Evolutionary conservation across 2,329 filamentous ascomycete genomes (phyloP), one percentile per base, ranked within the genome.

Genomic region (Ilyonectria robusta): DNA sequence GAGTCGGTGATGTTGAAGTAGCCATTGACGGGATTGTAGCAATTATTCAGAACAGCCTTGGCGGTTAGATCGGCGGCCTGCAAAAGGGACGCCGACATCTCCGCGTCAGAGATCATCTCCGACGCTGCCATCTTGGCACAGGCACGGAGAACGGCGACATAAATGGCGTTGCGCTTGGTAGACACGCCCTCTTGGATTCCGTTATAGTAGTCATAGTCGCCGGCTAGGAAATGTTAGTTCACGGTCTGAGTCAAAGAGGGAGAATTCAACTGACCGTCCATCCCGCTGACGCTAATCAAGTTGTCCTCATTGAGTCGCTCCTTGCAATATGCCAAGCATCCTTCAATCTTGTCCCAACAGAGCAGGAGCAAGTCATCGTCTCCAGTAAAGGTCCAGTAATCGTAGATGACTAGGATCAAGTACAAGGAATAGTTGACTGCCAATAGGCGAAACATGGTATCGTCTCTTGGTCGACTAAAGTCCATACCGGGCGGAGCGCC

Each of bases 1-100:
- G 46, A 37, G n/a, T 56, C 50, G 19, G 51, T 48, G 31, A 55
- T 62, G 31, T 56, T 62, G 59, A 62, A 62, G 40, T 56, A 56
- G 13, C n/a, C 59, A 37, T 55, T 48, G 4, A 8, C 21, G 26
- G 40, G 40, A 15, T 56, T 56, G 59, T 48, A 62, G 19, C 51
- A 62, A 11, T 56, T 62, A 8, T 35, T 42, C 3, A 62, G 17
- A 29, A 62, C 44, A 4, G 31, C 50, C 10, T 54, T 47, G 5
- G 40, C 26, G 17, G 44, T 31, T 6, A 17, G 6, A 4, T 42
- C 59, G 40, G 50, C 50, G 2, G 8, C 21, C 4, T 21, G 13
- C 6, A 19, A 19, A 9, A 56, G 40, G 10, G 21, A 33, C 5
- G n/a, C 4, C 21, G 59, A 51, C 19, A 40, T 40, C 4, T 48